Base-by-base conservation (phyloP, 2,329 filamentous ascomycete species). In the Botrytis aclada region DNA sequence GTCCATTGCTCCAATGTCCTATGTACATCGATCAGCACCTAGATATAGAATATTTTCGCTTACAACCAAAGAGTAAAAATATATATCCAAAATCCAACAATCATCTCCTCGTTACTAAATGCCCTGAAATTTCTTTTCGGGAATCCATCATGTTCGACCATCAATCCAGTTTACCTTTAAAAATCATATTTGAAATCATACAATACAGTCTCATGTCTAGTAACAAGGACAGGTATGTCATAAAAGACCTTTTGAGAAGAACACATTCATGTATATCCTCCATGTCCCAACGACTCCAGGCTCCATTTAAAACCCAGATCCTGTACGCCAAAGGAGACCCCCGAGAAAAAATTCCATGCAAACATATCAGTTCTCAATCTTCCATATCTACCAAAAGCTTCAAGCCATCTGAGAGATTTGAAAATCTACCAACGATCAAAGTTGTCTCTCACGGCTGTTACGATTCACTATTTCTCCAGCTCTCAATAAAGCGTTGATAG, bases 391-490 rank as follows among this genome's bases (percentile, higher is more conserved):
- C 34, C 45, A 20, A n/a, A 29, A 12, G 39, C 29, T 37, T 32
- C 32, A 41, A 54, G 12, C 25, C 18, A 14, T 45, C 18, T 22
- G 43, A n/a, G 43, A 51, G 6, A 34, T 39, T 29, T 37, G 43
- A 37, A 20, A 41, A 56, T 12, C 14, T 25, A 32, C 12, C 29
- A 34, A 65, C 45, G n/a, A 39, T 71, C 29, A 71, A 45, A 37
- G 29, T 58, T 47, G 45, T n/a, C 58, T 65, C 29, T 72, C 72
- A 72, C 76, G 74, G 65, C 77, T 80, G 61, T 75, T 80, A 60
- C 84, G 84, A 73, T 86, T 86, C 56, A 90, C 86, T 74, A 90
- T 87, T 76, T 90, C 88, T 45, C 88, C 87, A 16, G 88, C 88
- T 74, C 84, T 84, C 2, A 90, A 79, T 18, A 90, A 81, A 10